Percentiles rank a stretch among this genome's conserved stretches.
phyloP scores from a whole-genome alignment of 352 stramenopile genomes.

The Phytopythium kandeliae region DNA sequence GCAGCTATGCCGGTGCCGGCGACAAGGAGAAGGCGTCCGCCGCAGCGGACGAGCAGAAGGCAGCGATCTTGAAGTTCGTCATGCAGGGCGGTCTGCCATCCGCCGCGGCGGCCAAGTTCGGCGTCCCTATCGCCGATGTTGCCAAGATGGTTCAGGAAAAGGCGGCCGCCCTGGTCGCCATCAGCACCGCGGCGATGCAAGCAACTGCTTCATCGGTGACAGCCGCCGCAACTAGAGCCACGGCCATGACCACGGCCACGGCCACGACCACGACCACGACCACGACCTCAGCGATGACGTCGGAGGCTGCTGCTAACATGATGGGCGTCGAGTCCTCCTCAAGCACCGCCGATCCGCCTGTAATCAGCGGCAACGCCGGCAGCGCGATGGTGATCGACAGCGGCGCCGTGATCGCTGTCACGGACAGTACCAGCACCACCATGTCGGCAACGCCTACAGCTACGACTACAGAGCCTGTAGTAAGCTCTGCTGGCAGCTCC shows the following conservation, averaged over 20 bases:
- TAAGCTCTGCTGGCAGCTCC: neutral
- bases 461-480: neutral
- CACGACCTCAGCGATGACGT: neutral
- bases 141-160: slow-evolving; percentile 58
- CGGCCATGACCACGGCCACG: neutral
- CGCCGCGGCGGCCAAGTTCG: slow-evolving; percentile 46
- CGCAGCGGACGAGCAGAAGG: slow-evolving; percentile 46
- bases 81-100: slow-evolving; percentile 41
- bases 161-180: slow-evolving; percentile 23
- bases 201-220: neutral
- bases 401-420: neutral
- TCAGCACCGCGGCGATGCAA: slow-evolving; percentile 1
- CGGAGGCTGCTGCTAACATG: neutral
- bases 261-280: neutral
- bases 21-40: slow-evolving; percentile 8
- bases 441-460: neutral
- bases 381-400: neutral
- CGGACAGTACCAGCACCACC: neutral
- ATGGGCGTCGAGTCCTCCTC: neutral
- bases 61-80: slow-evolving; percentile 47
- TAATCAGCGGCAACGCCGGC: neutral
- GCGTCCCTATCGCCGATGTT: slow-evolving; percentile 43
- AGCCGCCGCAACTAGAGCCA: too few relatives aligned
- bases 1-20: slow-evolving; percentile 3
- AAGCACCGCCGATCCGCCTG: neutral